Percentiles rank a stretch among this genome's conserved stretches.
These are phyloP conservation scores for Sporisorium graminicola DNA, from an alignment of 1,284 basidiomycete species.

Conservation along the genomic window DNA sequence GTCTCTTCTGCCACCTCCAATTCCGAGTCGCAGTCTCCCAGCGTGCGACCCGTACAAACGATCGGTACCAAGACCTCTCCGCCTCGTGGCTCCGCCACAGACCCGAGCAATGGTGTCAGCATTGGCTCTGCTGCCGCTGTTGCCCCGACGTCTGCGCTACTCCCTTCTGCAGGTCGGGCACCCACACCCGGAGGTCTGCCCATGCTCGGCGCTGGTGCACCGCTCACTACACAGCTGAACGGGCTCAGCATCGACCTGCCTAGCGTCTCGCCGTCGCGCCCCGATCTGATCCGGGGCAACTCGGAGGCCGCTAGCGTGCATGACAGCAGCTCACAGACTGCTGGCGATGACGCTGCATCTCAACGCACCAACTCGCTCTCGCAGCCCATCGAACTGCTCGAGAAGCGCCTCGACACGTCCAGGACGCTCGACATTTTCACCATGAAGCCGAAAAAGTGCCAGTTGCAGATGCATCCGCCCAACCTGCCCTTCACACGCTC, in stretches of 20 bases:
- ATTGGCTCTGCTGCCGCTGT: constrained; percentile 4
- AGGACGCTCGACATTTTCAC: constrained; percentile 92
- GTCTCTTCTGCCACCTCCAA: constrained; percentile 58
- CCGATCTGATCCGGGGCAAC: constrained; percentile 41
- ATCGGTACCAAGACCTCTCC: constrained; percentile 21
- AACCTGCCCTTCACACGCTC: constrained; percentile 83
- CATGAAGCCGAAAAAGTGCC: constrained; percentile 90
- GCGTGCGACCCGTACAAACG: constrained; percentile 22
- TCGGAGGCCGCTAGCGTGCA: constrained; percentile 39
- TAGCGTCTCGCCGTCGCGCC: constrained; percentile 21
- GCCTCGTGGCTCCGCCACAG: constrained; percentile 3
- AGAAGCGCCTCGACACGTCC: constrained; percentile 82
- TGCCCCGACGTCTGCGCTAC: not conserved
- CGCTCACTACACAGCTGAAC: constrained; percentile 24
- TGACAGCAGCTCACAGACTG: constrained; percentile 28
- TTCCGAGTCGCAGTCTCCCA: constrained; percentile 38
- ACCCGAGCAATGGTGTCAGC: constrained; percentile 12
- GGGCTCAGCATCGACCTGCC: constrained; percentile 28
- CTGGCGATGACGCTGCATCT: constrained; percentile 19
- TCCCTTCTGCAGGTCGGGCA: constrained; percentile 16
- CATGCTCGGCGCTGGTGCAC: constrained; percentile 21
- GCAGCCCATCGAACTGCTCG: constrained; percentile 75
- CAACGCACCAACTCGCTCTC: constrained; percentile 34
- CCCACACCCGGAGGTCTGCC: constrained; percentile 30
- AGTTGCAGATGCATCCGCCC: constrained; percentile 88